Evolutionary conservation across 495 filamentous ascomycete genomes (phyloP).

Genomic region (Articulospora tetracladia): DNA sequence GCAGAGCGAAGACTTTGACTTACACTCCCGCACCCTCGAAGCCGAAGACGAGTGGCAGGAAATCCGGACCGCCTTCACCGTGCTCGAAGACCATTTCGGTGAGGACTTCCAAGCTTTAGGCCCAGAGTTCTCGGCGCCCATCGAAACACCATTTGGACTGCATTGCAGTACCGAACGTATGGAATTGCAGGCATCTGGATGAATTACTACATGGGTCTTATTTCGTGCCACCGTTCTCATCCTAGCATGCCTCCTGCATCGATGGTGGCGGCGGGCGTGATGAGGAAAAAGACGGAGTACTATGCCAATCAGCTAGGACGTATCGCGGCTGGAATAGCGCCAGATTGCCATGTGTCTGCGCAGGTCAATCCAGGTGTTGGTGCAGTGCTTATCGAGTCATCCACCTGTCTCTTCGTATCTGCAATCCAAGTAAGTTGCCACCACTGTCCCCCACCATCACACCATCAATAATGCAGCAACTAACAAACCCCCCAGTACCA

Average conservation of each 20-base stretch:
- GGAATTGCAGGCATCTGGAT: conserved; percentile 82
- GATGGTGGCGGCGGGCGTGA: conserved; percentile 52
- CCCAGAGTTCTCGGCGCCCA: conserved; percentile 55
- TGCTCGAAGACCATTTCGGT: conserved; percentile 63
- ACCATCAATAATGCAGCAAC: neutral
- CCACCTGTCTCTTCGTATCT: conserved; percentile 79
- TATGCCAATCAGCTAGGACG: conserved; percentile 75
- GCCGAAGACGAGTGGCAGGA: conserved; percentile 78
- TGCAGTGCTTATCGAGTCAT: conserved; percentile 73
- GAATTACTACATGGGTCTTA: conserved; percentile 76
- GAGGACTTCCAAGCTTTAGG: conserved; percentile 75
- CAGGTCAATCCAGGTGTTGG: conserved; percentile 77
- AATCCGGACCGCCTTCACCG: conserved; percentile 66
- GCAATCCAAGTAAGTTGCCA: conserved; percentile 59
- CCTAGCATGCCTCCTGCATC: conserved; percentile 90
- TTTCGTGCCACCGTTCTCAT: conserved; percentile 73
- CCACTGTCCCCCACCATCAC: neutral
- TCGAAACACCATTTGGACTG: conserved; percentile 80
- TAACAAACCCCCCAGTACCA: conserved; percentile 52
- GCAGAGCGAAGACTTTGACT: conserved; percentile 41
- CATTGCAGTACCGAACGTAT: conserved; percentile 79
- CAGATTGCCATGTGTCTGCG: conserved; percentile 50
- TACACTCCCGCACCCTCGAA: conserved; percentile 58
- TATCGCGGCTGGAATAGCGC: conserved; percentile 75
- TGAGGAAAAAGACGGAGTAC: conserved; percentile 58